Percentiles rank a stretch among this genome's conserved stretches.
These are phyloP conservation scores for Centaurea solstitialis DNA, from an alignment of 129 eudicot genomes.

Conservation along the genomic window DNA sequence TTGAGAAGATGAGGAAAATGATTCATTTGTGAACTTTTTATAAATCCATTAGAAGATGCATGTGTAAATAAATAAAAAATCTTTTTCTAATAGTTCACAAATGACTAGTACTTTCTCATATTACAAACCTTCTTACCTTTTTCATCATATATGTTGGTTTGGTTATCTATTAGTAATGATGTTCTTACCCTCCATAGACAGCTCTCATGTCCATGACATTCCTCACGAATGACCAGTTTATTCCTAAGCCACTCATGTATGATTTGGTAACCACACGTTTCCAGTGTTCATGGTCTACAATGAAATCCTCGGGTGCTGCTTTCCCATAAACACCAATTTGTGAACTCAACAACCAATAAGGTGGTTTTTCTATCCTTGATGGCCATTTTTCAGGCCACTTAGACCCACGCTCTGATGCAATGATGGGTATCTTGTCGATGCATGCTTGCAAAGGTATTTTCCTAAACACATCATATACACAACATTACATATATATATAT, in stretches of 20 bases:
- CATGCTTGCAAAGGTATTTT: conserved; percentile 36
- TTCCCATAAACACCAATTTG: conserved; percentile 39
- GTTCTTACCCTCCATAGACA: conserved; percentile 28
- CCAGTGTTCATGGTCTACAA: conserved; percentile 28
- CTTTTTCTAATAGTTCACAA: not conserved
- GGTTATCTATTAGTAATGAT: not conserved
- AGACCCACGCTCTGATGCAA: conserved; percentile 28
- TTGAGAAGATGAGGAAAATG: too few relatives aligned
- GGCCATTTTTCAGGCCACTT: conserved; percentile 45
- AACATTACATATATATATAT: too few relatives aligned
- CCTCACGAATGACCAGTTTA: conserved; percentile 35
- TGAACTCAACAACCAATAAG: conserved; percentile 34
- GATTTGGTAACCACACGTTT: conserved; percentile 29
- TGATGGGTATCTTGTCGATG: conserved; percentile 33
- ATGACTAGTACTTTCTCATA: not conserved
- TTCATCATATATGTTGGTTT: too few relatives aligned
- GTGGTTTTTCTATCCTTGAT: conserved; percentile 24
- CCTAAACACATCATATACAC: conserved; percentile 7
- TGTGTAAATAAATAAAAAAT: too few relatives aligned
- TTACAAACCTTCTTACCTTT: too few relatives aligned
- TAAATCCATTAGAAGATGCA: too few relatives aligned
- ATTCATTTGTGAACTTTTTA: too few relatives aligned
- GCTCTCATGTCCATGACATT: conserved; percentile 33
- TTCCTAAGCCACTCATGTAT: conserved; percentile 32
- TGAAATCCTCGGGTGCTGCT: conserved; percentile 35